phyloP scores from a whole-genome alignment of 805 yeast species.

The Teunomyces barrocoloradensis region DNA sequence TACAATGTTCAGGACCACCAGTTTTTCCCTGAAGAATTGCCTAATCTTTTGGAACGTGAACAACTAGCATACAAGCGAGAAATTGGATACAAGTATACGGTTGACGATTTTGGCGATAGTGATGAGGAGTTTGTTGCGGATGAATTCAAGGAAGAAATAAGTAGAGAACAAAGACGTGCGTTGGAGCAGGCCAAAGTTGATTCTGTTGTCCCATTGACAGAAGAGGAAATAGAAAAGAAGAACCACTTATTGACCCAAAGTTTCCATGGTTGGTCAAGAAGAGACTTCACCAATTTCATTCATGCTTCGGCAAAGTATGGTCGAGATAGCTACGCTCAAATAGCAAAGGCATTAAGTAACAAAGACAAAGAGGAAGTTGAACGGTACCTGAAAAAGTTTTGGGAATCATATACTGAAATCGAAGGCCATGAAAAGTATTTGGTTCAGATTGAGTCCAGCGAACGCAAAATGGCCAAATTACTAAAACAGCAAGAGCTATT shows the following conservation, averaged over 20 bases:
- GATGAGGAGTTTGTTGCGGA: constrained; percentile 50
- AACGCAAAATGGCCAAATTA: constrained; percentile 58
- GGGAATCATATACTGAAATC: constrained; percentile 58
- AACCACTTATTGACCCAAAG: constrained; percentile 53
- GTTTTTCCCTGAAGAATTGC: constrained; percentile 58
- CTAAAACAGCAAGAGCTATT: constrained; percentile 55
- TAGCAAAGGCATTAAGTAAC: constrained; percentile 54
- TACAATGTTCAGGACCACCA: constrained; percentile 71
- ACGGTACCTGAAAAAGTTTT: constrained; percentile 57
- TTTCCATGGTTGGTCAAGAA: constrained; percentile 66
- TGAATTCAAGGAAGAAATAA: constrained; percentile 37
- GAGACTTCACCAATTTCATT: constrained; percentile 71
- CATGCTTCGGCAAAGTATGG: constrained; percentile 72
- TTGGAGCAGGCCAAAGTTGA: constrained; percentile 57
- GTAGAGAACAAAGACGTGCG: constrained; percentile 35
- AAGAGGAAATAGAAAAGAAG: constrained; percentile 57
- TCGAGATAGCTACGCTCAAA: constrained; percentile 45
- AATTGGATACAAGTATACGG: constrained; percentile 55
- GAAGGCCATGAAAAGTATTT: constrained; percentile 72
- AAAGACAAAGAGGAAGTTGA: constrained; percentile 60
- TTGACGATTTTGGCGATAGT: constrained; percentile 59
- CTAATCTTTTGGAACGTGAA: constrained; percentile 58
- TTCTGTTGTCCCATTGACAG: constrained; percentile 55
- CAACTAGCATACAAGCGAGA: constrained; percentile 61
- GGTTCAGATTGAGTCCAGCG: constrained; percentile 71